These are phyloP conservation scores for Rhododendron simsii DNA, from an alignment of 148 eudicot genomes.

Conservation along the genomic window DNA sequence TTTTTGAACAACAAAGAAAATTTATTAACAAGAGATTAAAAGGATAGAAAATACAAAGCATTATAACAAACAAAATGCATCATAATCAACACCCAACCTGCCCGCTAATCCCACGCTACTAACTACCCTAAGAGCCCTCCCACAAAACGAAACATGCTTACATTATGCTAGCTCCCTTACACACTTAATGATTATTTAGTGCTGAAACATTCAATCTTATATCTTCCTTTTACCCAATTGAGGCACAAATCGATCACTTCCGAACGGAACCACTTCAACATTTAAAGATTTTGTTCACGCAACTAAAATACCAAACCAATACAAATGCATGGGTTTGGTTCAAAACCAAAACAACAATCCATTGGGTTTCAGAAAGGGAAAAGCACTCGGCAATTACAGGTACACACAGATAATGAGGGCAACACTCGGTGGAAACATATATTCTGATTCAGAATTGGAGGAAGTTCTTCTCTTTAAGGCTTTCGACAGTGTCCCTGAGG, in stretches of 20 bases:
- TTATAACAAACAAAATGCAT: too few relatives aligned
- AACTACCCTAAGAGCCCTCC: too few relatives aligned
- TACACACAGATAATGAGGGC: background rate
- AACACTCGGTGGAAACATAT: background rate
- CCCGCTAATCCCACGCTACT: too few relatives aligned
- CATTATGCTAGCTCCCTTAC: too few relatives aligned
- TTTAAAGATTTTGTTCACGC: background rate
- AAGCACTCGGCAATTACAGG: background rate
- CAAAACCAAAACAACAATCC: background rate
- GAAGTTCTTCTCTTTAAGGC: slow-evolving; percentile 3
- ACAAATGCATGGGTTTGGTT: background rate
- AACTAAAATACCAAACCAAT: background rate
- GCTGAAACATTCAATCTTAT: background rate
- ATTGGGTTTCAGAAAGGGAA: background rate
- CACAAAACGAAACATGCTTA: too few relatives aligned
- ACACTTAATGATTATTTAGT: too few relatives aligned
- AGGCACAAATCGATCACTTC: background rate
- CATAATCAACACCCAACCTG: too few relatives aligned
- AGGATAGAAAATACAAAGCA: too few relatives aligned
- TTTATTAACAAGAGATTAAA: too few relatives aligned
- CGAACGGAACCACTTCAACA: background rate
- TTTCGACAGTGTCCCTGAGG: slow-evolving; percentile 1
- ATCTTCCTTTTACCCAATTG: background rate
- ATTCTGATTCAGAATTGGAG: background rate
- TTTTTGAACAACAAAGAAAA: too few relatives aligned